Evolutionary conservation across 805 yeast species (phyloP), one percentile per base, ranked within the genome.

Genomic region (Metschnikowia lachancei): DNA sequence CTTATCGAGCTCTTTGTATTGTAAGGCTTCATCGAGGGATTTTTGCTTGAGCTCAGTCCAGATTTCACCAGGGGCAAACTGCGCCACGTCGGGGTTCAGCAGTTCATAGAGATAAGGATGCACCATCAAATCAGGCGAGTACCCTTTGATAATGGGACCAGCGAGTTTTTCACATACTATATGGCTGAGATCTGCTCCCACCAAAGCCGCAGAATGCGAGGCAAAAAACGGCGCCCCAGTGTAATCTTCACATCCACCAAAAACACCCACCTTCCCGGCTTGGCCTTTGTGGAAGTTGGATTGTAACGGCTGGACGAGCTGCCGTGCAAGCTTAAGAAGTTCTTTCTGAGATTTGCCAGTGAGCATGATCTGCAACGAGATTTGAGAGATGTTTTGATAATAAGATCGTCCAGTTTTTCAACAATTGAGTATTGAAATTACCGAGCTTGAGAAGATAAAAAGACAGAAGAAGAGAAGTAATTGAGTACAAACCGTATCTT

Each of bases 161-260:
- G 97, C 97, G 26, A 70, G 67, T 41, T 69, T 64, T 54, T 89
- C 95, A 67, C 98, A 94, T n/a, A 94, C 75, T 9, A 92, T 76
- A 64, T 92, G 98, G 31, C 92, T 78, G 69, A 94, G 72, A 62
- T 92, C 99, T 43, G 90, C 84, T 0, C 99, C 99, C 41, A 85
- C 75, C 31, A 85, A 66, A 2, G 95, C 87, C 1, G 95, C 80
- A 1, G 96, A 86, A 62, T 86, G 85, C 4, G 95, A 86, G 30
- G 95, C 78, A 63, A 94, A 94, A 65, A 75, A 94, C 1, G 98
- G 98, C 0, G 99, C 99, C 0, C 99, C 99, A 0, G 97, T 91
- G 63, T 90, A 92, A 63, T 92, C 97, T 63, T 87, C 91, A 63
- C 94, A 84, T 1, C 99, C 99, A 18, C 99, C 99, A 51, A 92